Conservation (phyloP, 768 basidiomycete genomes). For the Leccinum arenicola region DNA sequence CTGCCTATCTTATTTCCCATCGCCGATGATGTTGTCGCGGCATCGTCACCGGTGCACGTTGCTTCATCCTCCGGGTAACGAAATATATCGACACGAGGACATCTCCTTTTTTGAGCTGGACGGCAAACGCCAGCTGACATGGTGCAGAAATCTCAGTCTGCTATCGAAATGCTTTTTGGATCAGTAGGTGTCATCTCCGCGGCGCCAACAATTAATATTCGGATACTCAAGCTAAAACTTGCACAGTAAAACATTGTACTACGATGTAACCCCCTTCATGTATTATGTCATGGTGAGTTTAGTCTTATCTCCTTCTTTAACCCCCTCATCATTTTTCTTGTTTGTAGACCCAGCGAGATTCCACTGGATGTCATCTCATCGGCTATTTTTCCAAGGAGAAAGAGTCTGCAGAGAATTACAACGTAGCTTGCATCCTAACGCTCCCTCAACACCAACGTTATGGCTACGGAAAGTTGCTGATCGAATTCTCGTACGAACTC, state of each 20-base stretch:
- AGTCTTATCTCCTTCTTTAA: constrained; percentile 3
- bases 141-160: constrained; percentile 95
- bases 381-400: constrained; percentile 99
- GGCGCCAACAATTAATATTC: background rate
- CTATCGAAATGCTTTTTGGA: constrained; percentile 98
- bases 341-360: constrained; percentile 75
- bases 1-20: constrained; percentile 91
- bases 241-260: constrained; percentile 92
- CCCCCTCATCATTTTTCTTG: background rate
- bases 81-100: constrained; percentile 97
- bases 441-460: constrained; percentile 96
- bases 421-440: constrained; percentile 98
- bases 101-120: constrained; percentile 99
- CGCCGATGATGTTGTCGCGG: constrained; percentile 84
- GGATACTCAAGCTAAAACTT: constrained; percentile 21
- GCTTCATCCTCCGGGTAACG: constrained; percentile 95
- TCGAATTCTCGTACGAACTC: constrained; percentile 97
- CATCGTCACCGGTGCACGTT: constrained; percentile 91
- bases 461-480: constrained; percentile 92
- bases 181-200: constrained; percentile 60
- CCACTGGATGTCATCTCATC: constrained; percentile 87
- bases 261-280: constrained; percentile 99
- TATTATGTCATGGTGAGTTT: constrained; percentile 94
- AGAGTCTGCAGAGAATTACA: constrained; percentile 96
- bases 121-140: constrained; percentile 91